These are phyloP conservation scores for Beauveria varroae DNA, from an alignment of 2,329 filamentous ascomycete genomes.

Conservation along the genomic window DNA sequence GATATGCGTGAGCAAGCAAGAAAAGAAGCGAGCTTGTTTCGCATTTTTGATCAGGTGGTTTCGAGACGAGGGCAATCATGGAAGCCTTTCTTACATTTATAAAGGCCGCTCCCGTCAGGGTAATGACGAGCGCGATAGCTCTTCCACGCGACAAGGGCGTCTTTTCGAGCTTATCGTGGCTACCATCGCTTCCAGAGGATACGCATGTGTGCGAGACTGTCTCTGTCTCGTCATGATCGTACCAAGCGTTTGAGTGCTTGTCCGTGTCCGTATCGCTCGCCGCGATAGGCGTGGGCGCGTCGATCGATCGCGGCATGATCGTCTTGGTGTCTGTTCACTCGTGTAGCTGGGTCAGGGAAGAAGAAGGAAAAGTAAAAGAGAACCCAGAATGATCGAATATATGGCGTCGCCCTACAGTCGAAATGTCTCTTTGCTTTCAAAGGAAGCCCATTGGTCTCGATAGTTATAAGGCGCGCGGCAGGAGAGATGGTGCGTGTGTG, in stretches of 20 bases:
- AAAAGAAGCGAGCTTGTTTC: not conserved
- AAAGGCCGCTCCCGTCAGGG: constrained; percentile 48
- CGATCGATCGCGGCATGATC: not conserved
- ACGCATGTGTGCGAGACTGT: not conserved
- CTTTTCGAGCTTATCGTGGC: constrained; percentile 15
- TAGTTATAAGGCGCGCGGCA: not conserved
- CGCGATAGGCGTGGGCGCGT: not conserved
- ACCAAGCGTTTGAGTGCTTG: not conserved
- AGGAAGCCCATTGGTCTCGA: not conserved
- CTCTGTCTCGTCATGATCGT: not conserved
- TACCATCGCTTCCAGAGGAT: not conserved
- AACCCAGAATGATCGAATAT: no score
- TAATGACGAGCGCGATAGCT: constrained; percentile 47
- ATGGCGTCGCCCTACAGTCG: no score
- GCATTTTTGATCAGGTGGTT: constrained; percentile 7
- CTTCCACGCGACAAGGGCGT: constrained; percentile 41
- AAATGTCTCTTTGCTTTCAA: not conserved
- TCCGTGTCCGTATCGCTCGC: not conserved
- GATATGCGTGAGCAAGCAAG: no score
- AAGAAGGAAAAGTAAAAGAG: no score
- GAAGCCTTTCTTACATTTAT: constrained; percentile 36
- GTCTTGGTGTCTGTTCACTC: not conserved
- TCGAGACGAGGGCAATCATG: not conserved
- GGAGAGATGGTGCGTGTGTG: not conserved
- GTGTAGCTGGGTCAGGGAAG: not conserved